Evolutionary conservation across 768 basidiomycete species (phyloP).

Genomic region (Podaxis sp.): DNA sequence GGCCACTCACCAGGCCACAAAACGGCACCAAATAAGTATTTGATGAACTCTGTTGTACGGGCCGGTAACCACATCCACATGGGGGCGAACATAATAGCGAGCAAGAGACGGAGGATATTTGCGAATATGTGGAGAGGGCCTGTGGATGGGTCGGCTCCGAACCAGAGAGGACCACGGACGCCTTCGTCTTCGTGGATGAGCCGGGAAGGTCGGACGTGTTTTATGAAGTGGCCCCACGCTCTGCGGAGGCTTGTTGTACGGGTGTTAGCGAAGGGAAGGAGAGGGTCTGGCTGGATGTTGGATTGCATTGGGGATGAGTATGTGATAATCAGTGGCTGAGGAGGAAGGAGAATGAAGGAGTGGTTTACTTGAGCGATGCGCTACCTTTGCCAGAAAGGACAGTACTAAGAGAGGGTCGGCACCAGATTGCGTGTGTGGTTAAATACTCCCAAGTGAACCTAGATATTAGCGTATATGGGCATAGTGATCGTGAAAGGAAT

Average conservation of each 20-base stretch:
- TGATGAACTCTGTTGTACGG: background rate
- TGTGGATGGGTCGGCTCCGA: background rate
- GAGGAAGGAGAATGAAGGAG: too few relatives aligned
- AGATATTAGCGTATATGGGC: too few relatives aligned
- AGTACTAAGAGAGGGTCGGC: too few relatives aligned
- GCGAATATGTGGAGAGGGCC: constrained; percentile 1
- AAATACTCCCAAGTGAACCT: too few relatives aligned
- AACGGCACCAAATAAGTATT: background rate
- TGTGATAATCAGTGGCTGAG: too few relatives aligned
- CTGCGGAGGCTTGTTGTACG: background rate
- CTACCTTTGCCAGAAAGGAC: too few relatives aligned
- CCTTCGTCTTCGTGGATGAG: constrained; percentile 5
- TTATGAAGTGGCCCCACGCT: background rate
- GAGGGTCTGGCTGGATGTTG: background rate
- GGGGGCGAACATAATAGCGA: background rate
- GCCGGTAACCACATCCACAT: background rate
- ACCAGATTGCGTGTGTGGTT: too few relatives aligned
- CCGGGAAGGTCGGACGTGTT: background rate
- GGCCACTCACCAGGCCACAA: background rate
- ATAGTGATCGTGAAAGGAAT: too few relatives aligned
- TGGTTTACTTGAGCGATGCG: too few relatives aligned
- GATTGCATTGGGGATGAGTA: background rate
- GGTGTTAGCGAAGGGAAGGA: background rate
- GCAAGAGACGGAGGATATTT: background rate
- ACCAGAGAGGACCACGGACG: constrained; percentile 7